Evolutionary conservation across 2,329 filamentous ascomycete species (phyloP).

Genomic region (Ophiostoma himal-ulmi): DNA sequence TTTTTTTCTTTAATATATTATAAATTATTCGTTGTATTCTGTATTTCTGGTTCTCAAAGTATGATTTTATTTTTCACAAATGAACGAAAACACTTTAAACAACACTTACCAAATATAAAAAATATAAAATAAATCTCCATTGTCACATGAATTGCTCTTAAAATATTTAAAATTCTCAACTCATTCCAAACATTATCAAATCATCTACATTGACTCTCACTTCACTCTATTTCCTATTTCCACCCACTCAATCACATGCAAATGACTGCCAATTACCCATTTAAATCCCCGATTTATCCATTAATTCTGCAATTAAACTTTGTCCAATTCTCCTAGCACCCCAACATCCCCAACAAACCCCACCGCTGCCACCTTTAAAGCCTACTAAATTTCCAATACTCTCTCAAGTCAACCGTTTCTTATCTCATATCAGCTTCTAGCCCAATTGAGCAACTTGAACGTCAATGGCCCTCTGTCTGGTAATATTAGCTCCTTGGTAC

Average conservation of each 20-base stretch:
- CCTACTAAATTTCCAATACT: not conserved
- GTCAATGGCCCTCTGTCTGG: not conserved
- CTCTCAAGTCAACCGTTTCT: slow-evolving; percentile 10
- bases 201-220: not conserved
- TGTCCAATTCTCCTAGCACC: slow-evolving; percentile 1
- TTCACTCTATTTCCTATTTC: not conserved
- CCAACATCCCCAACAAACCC: slow-evolving; percentile 12
- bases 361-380: not conserved
- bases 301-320: not conserved
- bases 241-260: not conserved
- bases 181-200: not conserved
- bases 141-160: not conserved
- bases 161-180: not conserved
- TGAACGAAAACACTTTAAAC: not conserved
- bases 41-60: no score
- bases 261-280: not conserved
- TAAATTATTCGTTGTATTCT: no score
- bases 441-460: slow-evolving; percentile 1
- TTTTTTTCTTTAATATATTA: not conserved
- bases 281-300: slow-evolving; percentile 9
- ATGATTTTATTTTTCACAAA: no score
- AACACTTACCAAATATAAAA: not conserved
- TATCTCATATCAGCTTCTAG: slow-evolving; percentile 9
- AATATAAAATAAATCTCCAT: not conserved
- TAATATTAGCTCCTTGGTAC: not conserved